Evolutionary conservation across 495 filamentous ascomycete genomes (phyloP).

Genomic region (Penicillium psychrofluorescens): DNA sequence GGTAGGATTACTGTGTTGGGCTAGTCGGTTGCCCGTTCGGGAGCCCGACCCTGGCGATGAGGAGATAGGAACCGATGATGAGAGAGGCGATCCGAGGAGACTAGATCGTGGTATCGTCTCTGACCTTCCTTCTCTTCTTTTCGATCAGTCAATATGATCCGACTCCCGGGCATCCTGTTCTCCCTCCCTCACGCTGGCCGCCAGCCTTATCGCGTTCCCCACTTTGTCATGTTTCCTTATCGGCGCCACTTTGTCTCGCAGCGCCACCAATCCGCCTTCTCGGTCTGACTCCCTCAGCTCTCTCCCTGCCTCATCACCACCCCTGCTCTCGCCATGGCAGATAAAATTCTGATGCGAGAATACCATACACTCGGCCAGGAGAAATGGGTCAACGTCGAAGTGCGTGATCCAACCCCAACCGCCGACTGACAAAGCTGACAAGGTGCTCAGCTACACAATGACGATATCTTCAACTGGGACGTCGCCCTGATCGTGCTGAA

Average conservation of each 20-base stretch:
- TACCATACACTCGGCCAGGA: slow-evolving; percentile 76
- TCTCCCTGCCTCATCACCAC: not conserved
- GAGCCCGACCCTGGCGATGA: too few species aligned
- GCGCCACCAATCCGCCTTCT: not conserved
- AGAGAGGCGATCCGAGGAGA: too few species aligned
- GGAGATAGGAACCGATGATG: too few species aligned
- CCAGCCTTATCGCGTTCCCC: not conserved
- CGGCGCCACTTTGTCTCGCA: slow-evolving; percentile 1
- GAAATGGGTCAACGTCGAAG: slow-evolving; percentile 88
- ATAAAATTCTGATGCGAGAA: slow-evolving; percentile 84
- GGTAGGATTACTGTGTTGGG: too few species aligned
- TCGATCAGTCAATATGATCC: too few species aligned
- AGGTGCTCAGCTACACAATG: slow-evolving; percentile 51
- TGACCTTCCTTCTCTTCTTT: too few species aligned
- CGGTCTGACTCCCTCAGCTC: not conserved
- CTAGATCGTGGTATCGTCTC: too few species aligned
- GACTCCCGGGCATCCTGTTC: too few species aligned
- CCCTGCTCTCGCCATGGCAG: slow-evolving; percentile 43
- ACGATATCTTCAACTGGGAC: slow-evolving; percentile 78
- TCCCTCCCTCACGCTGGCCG: not conserved
- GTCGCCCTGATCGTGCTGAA: slow-evolving; percentile 89
- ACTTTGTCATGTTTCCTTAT: not conserved
- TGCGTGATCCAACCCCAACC: slow-evolving; percentile 24
- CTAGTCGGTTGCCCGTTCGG: not conserved
- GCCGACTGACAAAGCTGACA: not conserved